Evolutionary conservation across 1,284 basidiomycete species (phyloP).

Genomic region (Boletus sp.): DNA sequence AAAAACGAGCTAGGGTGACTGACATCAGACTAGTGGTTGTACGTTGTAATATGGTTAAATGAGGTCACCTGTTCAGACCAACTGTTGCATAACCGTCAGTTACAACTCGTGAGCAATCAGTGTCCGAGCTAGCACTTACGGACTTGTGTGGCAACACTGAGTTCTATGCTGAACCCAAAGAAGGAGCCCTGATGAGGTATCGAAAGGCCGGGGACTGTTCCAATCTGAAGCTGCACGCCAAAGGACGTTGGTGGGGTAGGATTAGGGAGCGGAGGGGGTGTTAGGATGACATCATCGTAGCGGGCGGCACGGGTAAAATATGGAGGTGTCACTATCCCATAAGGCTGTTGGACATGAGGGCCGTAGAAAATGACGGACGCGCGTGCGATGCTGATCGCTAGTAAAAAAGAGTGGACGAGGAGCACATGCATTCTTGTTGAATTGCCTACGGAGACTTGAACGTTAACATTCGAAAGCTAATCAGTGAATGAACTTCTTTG

Average conservation of each 20-base stretch:
- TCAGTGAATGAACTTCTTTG: not conserved
- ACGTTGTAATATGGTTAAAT: not conserved
- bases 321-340: constrained; percentile 22
- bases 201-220: constrained; percentile 43
- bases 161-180: constrained; percentile 56
- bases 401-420: constrained; percentile 29
- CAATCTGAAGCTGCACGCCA: constrained; percentile 40
- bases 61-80: constrained; percentile 17
- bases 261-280: constrained; percentile 43
- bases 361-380: constrained; percentile 34
- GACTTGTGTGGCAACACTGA: constrained; percentile 48
- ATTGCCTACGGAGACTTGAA: not conserved
- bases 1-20: constrained; percentile 31
- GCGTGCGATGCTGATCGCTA: constrained; percentile 8
- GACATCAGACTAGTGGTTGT: not conserved
- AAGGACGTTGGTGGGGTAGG: constrained; percentile 42
- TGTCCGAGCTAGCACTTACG: constrained; percentile 33
- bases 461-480: not conserved
- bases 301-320: constrained; percentile 43
- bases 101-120: not conserved
- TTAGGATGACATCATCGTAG: constrained; percentile 44
- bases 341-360: constrained; percentile 30
- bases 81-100: constrained; percentile 3
- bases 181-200: constrained; percentile 59
- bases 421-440: constrained; percentile 17